These are phyloP conservation scores for Annulohypoxylon stygium DNA, from an alignment of 495 filamentous ascomycete genomes.

Conservation along the genomic window DNA sequence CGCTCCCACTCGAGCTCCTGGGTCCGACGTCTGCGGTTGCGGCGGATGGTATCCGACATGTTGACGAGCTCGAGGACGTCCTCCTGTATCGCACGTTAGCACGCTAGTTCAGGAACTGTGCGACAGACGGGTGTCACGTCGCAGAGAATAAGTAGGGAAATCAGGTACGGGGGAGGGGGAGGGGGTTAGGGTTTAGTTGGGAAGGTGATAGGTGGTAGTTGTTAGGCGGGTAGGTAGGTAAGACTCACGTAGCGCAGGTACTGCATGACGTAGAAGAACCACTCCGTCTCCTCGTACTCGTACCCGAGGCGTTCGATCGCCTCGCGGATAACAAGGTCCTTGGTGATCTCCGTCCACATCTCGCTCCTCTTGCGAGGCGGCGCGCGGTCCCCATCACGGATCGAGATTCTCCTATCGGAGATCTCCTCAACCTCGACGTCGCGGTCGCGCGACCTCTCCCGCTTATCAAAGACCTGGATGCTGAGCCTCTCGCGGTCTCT, in stretches of 20 bases:
- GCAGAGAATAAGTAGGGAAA: background rate
- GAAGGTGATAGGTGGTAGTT: too few species aligned
- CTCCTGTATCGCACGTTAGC: conserved; percentile 68
- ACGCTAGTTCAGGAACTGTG: background rate
- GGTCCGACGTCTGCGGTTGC: conserved; percentile 78
- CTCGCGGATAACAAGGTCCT: conserved; percentile 88
- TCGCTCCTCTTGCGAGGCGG: conserved; percentile 67
- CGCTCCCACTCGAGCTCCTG: conserved; percentile 87
- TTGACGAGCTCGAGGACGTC: conserved; percentile 88
- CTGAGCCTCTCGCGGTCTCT: conserved; percentile 54
- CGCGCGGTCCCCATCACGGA: conserved; percentile 47
- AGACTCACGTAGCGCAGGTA: conserved; percentile 86
- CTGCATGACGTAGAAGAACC: conserved; percentile 92
- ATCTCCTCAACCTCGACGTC: conserved; percentile 60
- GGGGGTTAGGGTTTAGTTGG: background rate
- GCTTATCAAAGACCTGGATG: conserved; percentile 60
- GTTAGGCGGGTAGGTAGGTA: background rate
- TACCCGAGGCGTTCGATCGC: conserved; percentile 88
- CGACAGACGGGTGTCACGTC: background rate
- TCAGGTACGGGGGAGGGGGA: background rate
- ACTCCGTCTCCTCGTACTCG: conserved; percentile 91
- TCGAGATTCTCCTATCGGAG: conserved; percentile 59
- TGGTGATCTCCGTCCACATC: conserved; percentile 98
- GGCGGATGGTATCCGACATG: conserved; percentile 83
- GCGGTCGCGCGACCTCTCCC: conserved; percentile 52